phyloP scores from a whole-genome alignment of 441 rosid genomes.

The Croton setiger region DNA sequence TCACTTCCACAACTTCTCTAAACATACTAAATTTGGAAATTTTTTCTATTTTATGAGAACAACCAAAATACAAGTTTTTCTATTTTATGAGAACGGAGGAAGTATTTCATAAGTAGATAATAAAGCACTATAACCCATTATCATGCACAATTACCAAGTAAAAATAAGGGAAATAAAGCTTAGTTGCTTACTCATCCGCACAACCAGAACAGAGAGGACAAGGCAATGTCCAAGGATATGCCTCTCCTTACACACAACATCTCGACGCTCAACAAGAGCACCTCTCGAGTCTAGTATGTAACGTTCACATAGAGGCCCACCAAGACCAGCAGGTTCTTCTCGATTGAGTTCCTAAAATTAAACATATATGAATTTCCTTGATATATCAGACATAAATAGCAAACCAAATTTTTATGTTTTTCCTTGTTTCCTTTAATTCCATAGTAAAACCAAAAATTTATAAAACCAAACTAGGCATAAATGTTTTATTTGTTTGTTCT shows the following conservation, averaged over 20 bases:
- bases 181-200: conserved; percentile 66
- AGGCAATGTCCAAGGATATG: conserved; percentile 89
- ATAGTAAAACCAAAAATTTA: too few relatives aligned
- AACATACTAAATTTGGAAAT: too few relatives aligned
- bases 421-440: too few relatives aligned
- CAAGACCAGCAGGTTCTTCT: conserved; percentile 92
- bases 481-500: too few relatives aligned
- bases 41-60: too few relatives aligned
- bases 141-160: background rate
- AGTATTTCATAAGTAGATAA: too few relatives aligned
- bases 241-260: conserved; percentile 87
- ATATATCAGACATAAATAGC: background rate
- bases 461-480: too few relatives aligned
- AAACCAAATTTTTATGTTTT: background rate
- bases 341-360: conserved; percentile 77
- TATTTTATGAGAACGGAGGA: too few relatives aligned
- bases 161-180: conserved; percentile 6
- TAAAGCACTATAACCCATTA: background rate
- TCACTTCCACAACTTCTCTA: too few relatives aligned
- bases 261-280: conserved; percentile 79
- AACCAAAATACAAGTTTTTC: too few relatives aligned
- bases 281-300: conserved; percentile 89
- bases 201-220: conserved; percentile 76
- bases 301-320: conserved; percentile 78
- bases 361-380: conserved; percentile 13